A percentile compares a stretch with the other conserved stretches of the same genome.
Conservation (phyloP, 1,284 basidiomycete genomes). For the Ganoderma sinense region DNA sequence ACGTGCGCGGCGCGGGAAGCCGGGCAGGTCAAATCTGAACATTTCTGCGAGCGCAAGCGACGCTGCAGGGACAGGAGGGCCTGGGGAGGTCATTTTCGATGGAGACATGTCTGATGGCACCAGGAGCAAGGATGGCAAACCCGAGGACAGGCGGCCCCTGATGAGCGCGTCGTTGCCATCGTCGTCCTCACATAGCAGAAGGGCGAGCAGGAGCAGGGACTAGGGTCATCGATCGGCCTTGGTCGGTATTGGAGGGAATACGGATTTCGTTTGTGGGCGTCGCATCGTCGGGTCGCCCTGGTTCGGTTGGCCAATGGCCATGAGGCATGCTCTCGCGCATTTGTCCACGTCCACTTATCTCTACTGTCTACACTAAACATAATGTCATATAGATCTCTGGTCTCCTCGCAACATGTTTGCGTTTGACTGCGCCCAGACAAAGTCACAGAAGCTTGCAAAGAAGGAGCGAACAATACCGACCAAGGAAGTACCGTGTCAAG, state of each 20-base stretch:
- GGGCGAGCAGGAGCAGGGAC: slow-evolving; percentile 32
- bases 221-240: slow-evolving; percentile 1
- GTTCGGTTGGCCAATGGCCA: background rate
- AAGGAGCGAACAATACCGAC: background rate
- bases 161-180: slow-evolving; percentile 24
- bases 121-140: slow-evolving; percentile 30
- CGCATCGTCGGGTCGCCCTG: background rate
- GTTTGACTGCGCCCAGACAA: background rate
- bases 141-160: slow-evolving; percentile 30
- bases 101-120: slow-evolving; percentile 46
- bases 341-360: background rate
- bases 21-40: slow-evolving; percentile 39
- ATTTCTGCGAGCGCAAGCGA: slow-evolving; percentile 33
- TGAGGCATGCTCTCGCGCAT: background rate
- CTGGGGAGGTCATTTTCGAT: slow-evolving; percentile 59
- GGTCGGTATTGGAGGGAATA: background rate
- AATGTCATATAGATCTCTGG: slow-evolving; percentile 18
- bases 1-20: slow-evolving; percentile 35
- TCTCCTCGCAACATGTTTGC: background rate
- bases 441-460: background rate
- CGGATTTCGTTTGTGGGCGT: slow-evolving; percentile 1
- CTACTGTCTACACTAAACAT: slow-evolving; percentile 17
- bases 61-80: slow-evolving; percentile 21
- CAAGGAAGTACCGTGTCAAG: background rate
- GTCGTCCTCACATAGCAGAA: slow-evolving; percentile 31